Conservation (phyloP, 192 early-diverging fungal species). For the Diversispora epigaea region DNA sequence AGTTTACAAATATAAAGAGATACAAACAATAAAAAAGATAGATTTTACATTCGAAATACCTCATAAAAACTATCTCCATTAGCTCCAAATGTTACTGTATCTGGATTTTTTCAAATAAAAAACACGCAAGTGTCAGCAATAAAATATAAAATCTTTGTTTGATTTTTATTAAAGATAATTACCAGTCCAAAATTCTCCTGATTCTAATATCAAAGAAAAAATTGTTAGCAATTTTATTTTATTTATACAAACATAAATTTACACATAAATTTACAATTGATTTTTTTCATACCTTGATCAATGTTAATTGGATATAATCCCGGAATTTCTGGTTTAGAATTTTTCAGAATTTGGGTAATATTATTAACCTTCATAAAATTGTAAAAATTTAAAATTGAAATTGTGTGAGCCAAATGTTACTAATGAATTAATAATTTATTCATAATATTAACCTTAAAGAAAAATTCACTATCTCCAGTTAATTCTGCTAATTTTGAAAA, state of each 20-base stretch:
- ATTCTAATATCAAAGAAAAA: too few relatives aligned
- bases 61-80: constrained; percentile 62
- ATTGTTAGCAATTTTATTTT: too few relatives aligned
- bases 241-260: too few relatives aligned
- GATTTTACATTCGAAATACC: constrained; percentile 34
- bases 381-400: not conserved
- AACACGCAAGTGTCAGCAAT: constrained; percentile 8
- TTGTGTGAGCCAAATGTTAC: not conserved
- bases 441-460: constrained; percentile 43
- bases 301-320: constrained; percentile 64
- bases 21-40: not conserved
- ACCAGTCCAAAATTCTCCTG: too few relatives aligned
- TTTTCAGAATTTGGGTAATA: constrained; percentile 55
- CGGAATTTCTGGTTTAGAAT: constrained; percentile 39
- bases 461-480: constrained; percentile 70
- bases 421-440: not conserved
- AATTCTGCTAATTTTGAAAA: constrained; percentile 78
- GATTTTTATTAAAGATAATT: too few relatives aligned
- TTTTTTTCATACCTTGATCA: constrained; percentile 30
- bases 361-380: constrained; percentile 50
- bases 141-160: not conserved
- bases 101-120: constrained; percentile 24
- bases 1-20: not conserved
- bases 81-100: constrained; percentile 46
- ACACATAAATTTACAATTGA: too few relatives aligned